Base-by-base conservation (phyloP, 768 basidiomycete species). In the Xerocomus potaroensis region DNA sequence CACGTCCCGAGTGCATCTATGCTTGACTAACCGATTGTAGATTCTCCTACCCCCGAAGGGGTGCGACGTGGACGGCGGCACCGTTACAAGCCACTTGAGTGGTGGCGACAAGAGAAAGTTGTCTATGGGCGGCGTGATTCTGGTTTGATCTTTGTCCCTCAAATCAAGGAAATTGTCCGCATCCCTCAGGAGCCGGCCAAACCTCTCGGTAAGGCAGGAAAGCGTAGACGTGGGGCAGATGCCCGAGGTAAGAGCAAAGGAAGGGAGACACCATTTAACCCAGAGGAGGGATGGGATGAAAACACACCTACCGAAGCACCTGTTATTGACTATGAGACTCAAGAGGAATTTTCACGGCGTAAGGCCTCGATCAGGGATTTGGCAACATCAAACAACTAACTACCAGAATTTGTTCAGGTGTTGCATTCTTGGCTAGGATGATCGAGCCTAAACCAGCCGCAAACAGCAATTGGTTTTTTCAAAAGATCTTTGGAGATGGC, bases 81-180 rank as follows among this genome's bases (percentile, higher is more conserved):
- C 43, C 80, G 80, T 26, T 81, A 80, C 56, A 69, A 69, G 40
- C 95, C 94, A 4, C 72, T 98, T 29, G 87, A 90, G 32, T 95
- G 77, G 72, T 98, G 95, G 95, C 80, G 92, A n/a, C 80, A 81
- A 55, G 95, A 98, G 68, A 84, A 82, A 51, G 78, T 91, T 19
- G 83, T 93, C 2, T 97, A 91, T 57, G 85, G 84, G 6, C 77
- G 82, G 18, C 74, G 77, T 11, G 69, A 74, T 8, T 73, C 74
- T 7, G 78, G 72, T 19, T 51, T 68, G 8, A 69, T 76, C 18
- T 72, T 78, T 22, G 83, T 87, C 10, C 74, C 86, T 1, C 76
- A 74, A 58, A 85, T 91, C 59, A 72, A 81, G 61, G 75, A 82
- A 64, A 74, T 93, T 45, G 60, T 82, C 46, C 70, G 78, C 41